Evolutionary conservation across 2,329 filamentous ascomycete species (phyloP).

Genomic region (Colletotrichum noveboracense): DNA sequence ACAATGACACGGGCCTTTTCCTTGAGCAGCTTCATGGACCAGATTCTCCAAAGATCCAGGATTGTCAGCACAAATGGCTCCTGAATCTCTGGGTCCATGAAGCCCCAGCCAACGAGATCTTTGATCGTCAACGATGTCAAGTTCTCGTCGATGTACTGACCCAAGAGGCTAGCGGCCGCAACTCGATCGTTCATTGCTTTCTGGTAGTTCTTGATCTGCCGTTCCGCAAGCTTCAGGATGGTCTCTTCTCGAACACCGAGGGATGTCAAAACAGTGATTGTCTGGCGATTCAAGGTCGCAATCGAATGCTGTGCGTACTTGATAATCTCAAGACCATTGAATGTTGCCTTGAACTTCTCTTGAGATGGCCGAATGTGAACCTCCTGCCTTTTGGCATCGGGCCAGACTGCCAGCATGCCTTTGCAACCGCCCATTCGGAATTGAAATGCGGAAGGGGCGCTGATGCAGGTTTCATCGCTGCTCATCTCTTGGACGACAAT

Average conservation of each 20-base stretch:
- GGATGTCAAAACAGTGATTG: slow-evolving; percentile 82
- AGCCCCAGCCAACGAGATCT: slow-evolving; percentile 78
- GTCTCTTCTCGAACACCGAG: slow-evolving; percentile 73
- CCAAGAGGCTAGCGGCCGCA: slow-evolving; percentile 71
- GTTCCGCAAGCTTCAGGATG: slow-evolving; percentile 71
- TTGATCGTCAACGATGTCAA: slow-evolving; percentile 78
- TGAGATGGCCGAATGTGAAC: slow-evolving; percentile 86
- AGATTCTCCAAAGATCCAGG: slow-evolving; percentile 84
- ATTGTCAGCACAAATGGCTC: slow-evolving; percentile 87
- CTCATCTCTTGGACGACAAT: slow-evolving; percentile 76
- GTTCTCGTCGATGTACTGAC: slow-evolving; percentile 83
- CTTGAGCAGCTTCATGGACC: slow-evolving; percentile 88
- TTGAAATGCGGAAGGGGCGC: slow-evolving; percentile 82
- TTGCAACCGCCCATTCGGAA: slow-evolving; percentile 94
- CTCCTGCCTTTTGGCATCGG: slow-evolving; percentile 68
- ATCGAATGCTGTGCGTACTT: slow-evolving; percentile 77
- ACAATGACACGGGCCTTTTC: slow-evolving; percentile 89
- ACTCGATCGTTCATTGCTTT: slow-evolving; percentile 69
- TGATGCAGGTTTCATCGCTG: slow-evolving; percentile 52
- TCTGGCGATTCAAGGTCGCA: slow-evolving; percentile 87
- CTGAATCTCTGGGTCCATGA: slow-evolving; percentile 62
- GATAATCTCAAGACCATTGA: slow-evolving; percentile 83
- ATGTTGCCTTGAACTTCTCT: slow-evolving; percentile 78
- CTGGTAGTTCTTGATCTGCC: slow-evolving; percentile 73
- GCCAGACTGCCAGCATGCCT: slow-evolving; percentile 81